Evolutionary conservation across 192 early-diverging fungal genomes (phyloP), one percentile per base, ranked within the genome.

Genomic region (Coemansia sp.): DNA sequence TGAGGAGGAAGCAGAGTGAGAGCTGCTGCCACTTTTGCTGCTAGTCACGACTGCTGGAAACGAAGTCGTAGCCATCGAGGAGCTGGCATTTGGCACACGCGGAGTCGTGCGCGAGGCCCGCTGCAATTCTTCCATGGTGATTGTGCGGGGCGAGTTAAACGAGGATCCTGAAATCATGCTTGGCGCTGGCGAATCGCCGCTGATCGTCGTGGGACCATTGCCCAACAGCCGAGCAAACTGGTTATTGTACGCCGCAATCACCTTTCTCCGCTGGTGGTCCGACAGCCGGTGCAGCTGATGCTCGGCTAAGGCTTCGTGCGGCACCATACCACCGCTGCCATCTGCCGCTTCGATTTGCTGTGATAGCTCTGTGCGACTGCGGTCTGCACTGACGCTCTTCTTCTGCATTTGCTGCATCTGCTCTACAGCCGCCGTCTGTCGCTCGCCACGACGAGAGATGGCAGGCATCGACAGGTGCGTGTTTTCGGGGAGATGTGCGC

Each of bases 131-230:
- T 80, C 77, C 7, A 80, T 68, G 16, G 77, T 74, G 7, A 74
- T 74, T 18, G 71, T 74, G 62, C 60, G 77, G n/a, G 77, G 77
- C 56, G 77, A 80, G 61, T 58, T 74, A 34, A 71, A 74, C 54
- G 72, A 71, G 48, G 64, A 67, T 16, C 72, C 68, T 4, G 77
- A 64, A 18, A 67, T 62, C 14, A 70, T 56, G 41, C 77, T 74
- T 0, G 61, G 28, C 8, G 68, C 64, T 7, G 76, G 71, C 49
- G 76, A 72, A 28, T 49, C 50, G 38, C 56, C 55, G 32, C 58
- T 62, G 3, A 47, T 63, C 16, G 32, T 50, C 47, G 71, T 54
- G 34, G 50, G 44, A 48, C 61, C 56, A 8, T 67, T 54, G 23
- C 71, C 71, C 44, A 74, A 65, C 49, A 74, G 54, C 5, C 60